Conservation (phyloP, 2,329 filamentous ascomycete genomes). For the Pseudogymnoascus sp. region DNA sequence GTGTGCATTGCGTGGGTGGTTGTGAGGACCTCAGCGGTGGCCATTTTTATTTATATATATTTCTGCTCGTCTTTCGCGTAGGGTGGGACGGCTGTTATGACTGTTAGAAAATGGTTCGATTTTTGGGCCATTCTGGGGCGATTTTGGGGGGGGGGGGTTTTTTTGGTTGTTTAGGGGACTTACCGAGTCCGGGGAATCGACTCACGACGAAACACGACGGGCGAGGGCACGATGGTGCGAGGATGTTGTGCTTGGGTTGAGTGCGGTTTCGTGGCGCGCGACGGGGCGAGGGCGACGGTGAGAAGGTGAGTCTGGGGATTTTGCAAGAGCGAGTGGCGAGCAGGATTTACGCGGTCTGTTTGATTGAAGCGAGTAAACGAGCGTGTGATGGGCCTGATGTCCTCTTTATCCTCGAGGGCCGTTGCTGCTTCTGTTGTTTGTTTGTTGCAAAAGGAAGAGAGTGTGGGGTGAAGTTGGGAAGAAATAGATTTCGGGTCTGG, state of each 20-base stretch:
- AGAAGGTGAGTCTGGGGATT: not conserved
- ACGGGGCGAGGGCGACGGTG: not conserved
- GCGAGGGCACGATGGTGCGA: not conserved
- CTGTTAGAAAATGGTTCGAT: slow-evolving; percentile 11
- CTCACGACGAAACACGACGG: not conserved
- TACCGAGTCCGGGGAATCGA: not conserved
- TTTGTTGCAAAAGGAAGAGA: not conserved
- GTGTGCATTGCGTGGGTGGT: not conserved
- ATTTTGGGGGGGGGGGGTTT: slow-evolving; percentile 10
- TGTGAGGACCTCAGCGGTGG: not conserved
- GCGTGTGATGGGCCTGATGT: not conserved
- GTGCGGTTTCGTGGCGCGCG: not conserved
- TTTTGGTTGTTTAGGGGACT: not conserved
- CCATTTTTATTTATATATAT: not conserved
- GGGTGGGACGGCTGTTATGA: not conserved
- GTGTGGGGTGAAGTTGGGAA: not conserved
- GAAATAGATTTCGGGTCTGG: not conserved
- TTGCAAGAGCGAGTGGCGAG: not conserved
- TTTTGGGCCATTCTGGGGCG: too few relatives aligned
- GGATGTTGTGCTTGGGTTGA: not conserved
- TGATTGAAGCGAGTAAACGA: not conserved
- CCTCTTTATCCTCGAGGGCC: not conserved
- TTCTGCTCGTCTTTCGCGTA: not conserved
- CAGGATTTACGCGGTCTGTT: not conserved
- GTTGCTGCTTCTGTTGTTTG: not conserved